phyloP scores from a whole-genome alignment of 352 stramenopile species.

The Globisporangium polare region DNA sequence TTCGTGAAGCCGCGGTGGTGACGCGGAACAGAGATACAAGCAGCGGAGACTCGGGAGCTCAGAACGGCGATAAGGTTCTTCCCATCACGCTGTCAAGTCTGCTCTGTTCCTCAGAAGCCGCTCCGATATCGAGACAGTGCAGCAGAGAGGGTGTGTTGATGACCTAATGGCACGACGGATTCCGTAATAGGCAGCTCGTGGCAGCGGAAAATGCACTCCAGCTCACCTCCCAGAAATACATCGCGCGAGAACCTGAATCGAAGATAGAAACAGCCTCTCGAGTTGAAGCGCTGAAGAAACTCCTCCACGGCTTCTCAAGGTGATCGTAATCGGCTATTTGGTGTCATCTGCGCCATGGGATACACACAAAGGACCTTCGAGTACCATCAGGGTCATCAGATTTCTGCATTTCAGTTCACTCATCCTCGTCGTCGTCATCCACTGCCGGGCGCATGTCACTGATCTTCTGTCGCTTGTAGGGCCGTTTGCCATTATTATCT shows the following conservation, averaged over 20 bases:
- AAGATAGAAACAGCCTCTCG: neutral
- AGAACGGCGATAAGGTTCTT: neutral
- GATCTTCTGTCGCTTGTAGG: conserved; percentile 10
- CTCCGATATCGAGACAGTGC: neutral
- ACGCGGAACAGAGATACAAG: neutral
- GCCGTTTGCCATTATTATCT: neutral
- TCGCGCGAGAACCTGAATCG: neutral
- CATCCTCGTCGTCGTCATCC: neutral
- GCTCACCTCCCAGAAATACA: neutral
- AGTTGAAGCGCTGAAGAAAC: neutral
- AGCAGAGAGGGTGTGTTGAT: neutral
- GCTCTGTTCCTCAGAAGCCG: neutral
- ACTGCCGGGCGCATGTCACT: neutral
- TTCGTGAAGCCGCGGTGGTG: neutral
- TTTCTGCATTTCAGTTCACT: neutral
- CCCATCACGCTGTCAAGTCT: neutral
- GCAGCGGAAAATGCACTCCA: neutral
- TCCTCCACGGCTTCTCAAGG: neutral
- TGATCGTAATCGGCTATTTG: neutral
- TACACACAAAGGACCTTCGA: too few relatives aligned
- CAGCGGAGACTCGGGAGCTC: neutral
- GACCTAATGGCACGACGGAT: neutral
- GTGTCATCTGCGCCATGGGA: neutral
- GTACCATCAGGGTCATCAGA: too few relatives aligned
- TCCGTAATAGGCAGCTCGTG: neutral